These are phyloP conservation scores for Copromyces sp. DNA, from an alignment of 495 filamentous ascomycete species.

Conservation along the genomic window DNA sequence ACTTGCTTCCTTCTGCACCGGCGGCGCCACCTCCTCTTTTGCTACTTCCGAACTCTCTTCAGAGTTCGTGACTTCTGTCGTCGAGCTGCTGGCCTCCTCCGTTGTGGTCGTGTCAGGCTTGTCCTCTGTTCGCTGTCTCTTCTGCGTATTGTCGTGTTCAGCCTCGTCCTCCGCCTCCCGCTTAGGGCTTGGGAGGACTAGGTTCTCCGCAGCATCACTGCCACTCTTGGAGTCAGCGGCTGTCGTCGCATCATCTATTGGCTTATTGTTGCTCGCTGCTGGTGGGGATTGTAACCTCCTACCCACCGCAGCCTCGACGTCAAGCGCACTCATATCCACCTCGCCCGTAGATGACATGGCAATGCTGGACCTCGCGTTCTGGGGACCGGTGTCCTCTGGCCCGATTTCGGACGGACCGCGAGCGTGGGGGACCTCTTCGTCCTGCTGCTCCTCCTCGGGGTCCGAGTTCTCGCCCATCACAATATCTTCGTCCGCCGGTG, in stretches of 20 bases:
- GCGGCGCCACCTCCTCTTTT: not conserved
- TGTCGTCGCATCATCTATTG: not conserved
- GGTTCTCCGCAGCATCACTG: not conserved
- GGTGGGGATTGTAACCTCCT: conserved; percentile 19
- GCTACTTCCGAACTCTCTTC: not conserved
- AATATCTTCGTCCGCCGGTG: conserved; percentile 23
- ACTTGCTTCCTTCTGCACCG: not conserved
- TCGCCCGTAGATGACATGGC: conserved; percentile 16
- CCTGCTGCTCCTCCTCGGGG: conserved; percentile 29
- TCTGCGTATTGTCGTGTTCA: conserved; percentile 22
- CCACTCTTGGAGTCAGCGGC: not conserved
- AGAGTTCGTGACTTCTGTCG: not conserved
- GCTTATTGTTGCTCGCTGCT: conserved; percentile 1
- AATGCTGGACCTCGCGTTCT: conserved; percentile 31
- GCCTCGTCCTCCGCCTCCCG: conserved; percentile 34
- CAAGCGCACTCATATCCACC: conserved; percentile 37
- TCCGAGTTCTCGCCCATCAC: conserved; percentile 16
- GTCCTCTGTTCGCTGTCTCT: conserved; percentile 27
- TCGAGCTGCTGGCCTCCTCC: not conserved
- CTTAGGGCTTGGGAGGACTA: conserved; percentile 25
- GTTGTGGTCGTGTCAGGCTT: not conserved
- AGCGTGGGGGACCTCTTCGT: conserved; percentile 66
- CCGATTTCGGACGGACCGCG: conserved; percentile 75
- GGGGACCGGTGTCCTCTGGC: conserved; percentile 77
- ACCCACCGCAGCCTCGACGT: conserved; percentile 45